These are phyloP conservation scores for Luffa aegyptiaca DNA, from an alignment of 306 rosid genomes.

Conservation along the genomic window DNA sequence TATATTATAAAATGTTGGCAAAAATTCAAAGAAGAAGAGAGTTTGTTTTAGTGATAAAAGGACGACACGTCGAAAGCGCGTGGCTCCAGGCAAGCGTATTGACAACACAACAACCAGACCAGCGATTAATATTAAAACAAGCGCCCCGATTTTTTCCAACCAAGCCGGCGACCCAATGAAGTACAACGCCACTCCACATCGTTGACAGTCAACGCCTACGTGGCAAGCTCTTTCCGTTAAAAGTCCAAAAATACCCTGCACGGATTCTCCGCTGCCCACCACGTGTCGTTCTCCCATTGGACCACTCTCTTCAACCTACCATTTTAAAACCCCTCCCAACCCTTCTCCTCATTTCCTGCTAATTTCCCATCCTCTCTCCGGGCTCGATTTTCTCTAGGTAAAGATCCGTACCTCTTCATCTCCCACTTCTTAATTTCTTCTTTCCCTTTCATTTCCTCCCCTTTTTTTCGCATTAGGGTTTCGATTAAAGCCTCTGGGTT, in stretches of 20 bases:
- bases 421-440: background rate
- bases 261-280: conserved; percentile 1
- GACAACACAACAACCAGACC: background rate
- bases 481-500: background rate
- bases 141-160: background rate
- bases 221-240: background rate
- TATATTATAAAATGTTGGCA: background rate
- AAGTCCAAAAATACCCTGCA: conserved; percentile 9
- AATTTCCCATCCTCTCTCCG: background rate
- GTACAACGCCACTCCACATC: conserved; percentile 2
- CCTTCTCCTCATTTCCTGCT: background rate
- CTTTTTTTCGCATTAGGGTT: background rate
- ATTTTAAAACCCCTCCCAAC: conserved; percentile 8
- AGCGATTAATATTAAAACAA: background rate
- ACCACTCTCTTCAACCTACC: background rate
- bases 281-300: background rate
- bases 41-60: background rate
- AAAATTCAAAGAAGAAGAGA: background rate
- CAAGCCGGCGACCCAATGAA: conserved; percentile 9
- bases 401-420: background rate
- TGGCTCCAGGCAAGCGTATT: conserved; percentile 1
- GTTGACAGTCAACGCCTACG: conserved; percentile 11
- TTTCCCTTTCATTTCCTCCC: background rate
- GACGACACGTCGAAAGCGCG: background rate
- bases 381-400: conserved; percentile 4